These are phyloP conservation scores for Talaromyces sp. DNA, from an alignment of 2,329 filamentous ascomycete genomes.

Conservation along the genomic window DNA sequence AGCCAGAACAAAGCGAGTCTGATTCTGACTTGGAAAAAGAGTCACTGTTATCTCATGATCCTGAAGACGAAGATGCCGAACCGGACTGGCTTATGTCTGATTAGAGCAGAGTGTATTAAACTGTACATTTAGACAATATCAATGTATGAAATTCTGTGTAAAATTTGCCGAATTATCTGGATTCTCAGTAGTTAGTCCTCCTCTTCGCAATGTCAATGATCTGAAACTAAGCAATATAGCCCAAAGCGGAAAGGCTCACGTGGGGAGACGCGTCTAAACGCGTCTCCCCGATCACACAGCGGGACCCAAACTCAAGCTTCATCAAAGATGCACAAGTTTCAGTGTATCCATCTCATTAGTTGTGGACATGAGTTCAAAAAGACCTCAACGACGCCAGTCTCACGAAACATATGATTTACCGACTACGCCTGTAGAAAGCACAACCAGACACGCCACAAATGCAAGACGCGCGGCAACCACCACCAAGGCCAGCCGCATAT, in stretches of 20 bases:
- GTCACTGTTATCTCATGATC: slow-evolving; percentile 56
- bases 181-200: not conserved
- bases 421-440: slow-evolving; percentile 6
- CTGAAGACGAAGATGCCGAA: slow-evolving; percentile 61
- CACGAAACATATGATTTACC: not conserved
- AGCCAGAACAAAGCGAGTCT: slow-evolving; percentile 21
- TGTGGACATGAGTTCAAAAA: slow-evolving; percentile 11
- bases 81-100: slow-evolving; percentile 56
- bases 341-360: not conserved
- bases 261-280: slow-evolving; percentile 3
- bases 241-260: slow-evolving; percentile 1
- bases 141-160: not conserved
- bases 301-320: not conserved
- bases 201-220: not conserved
- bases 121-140: not conserved
- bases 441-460: not conserved
- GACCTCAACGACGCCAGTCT: not conserved
- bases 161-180: no score
- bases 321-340: not conserved
- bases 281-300: slow-evolving; percentile 2
- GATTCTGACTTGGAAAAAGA: slow-evolving; percentile 41
- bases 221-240: slow-evolving; percentile 7
- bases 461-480: slow-evolving; percentile 11
- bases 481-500: slow-evolving; percentile 8
- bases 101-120: slow-evolving; percentile 10